Conservation (phyloP, 2,329 filamentous ascomycete species). For the Pestalotiopsis sp. region DNA sequence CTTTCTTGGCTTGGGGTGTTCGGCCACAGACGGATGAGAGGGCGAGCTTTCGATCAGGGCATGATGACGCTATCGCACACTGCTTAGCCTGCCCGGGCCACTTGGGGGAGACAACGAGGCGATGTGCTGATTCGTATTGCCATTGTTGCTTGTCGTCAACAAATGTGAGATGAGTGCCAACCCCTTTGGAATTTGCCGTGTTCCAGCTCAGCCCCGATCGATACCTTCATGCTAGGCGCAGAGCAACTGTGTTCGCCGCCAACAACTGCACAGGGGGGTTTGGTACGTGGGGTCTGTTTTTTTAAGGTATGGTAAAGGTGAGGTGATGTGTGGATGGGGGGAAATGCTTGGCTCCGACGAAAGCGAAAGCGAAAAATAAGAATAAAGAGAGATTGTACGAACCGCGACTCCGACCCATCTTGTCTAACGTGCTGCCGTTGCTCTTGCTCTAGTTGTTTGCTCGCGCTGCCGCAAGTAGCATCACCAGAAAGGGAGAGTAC, state of each 20-base stretch:
- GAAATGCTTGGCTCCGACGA: neutral
- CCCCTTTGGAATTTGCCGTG: neutral
- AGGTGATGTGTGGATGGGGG: neutral
- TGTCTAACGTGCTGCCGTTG: conserved; percentile 19
- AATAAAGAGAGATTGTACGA: conserved; percentile 32
- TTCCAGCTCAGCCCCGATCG: neutral
- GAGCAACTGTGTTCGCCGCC: neutral
- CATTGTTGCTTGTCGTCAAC: neutral
- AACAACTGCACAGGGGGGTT: neutral
- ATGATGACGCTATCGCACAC: neutral
- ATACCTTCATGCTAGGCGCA: neutral
- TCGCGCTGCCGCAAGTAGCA: neutral
- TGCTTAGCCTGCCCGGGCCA: neutral
- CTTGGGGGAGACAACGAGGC: neutral
- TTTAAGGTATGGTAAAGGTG: neutral
- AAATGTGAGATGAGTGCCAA: neutral
- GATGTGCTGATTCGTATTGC: neutral
- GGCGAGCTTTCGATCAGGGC: neutral
- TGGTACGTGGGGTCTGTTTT: neutral
- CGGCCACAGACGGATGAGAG: neutral
- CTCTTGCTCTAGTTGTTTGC: neutral
- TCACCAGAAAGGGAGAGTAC: neutral
- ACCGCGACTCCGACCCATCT: conserved; percentile 60
- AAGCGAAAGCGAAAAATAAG: neutral
- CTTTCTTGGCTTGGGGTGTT: neutral